A percentile compares a stretch with the other conserved stretches of the same genome.
phyloP scores from a whole-genome alignment of 495 filamentous ascomycete species.

The Neurospora intermedia region DNA sequence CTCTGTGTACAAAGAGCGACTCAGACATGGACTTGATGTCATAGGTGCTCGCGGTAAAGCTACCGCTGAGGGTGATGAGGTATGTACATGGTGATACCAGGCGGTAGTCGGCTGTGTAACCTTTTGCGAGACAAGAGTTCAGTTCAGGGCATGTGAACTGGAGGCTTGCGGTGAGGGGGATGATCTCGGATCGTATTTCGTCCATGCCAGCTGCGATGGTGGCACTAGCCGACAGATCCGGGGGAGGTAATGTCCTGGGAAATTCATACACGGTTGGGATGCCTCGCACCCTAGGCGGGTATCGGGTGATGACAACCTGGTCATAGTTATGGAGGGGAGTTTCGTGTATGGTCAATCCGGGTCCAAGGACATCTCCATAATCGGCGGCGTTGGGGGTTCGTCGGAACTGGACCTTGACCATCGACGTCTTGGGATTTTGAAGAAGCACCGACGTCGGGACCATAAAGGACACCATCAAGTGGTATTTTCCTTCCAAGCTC shows the following conservation, averaged over 20 bases:
- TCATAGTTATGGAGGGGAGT: slow-evolving; percentile 15
- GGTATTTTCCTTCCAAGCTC: slow-evolving; percentile 22
- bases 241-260: neutral
- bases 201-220: neutral
- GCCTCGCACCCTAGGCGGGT: neutral
- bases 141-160: neutral
- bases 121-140: neutral
- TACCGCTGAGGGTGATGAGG: neutral
- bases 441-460: slow-evolving; percentile 23
- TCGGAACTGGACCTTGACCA: slow-evolving; percentile 16
- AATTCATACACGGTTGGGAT: neutral
- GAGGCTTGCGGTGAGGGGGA: slow-evolving; percentile 8
- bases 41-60: neutral
- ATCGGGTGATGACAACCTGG: slow-evolving; percentile 26
- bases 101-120: neutral
- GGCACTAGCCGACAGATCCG: neutral
- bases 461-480: slow-evolving; percentile 25
- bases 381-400: neutral
- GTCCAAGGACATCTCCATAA: neutral
- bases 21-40: neutral
- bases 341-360: slow-evolving; percentile 13
- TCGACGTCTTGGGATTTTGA: slow-evolving; percentile 10
- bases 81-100: neutral
- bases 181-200: neutral
- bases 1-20: neutral